Conservation (phyloP, 768 basidiomycete species). For the Cystobasidium tubakii region DNA sequence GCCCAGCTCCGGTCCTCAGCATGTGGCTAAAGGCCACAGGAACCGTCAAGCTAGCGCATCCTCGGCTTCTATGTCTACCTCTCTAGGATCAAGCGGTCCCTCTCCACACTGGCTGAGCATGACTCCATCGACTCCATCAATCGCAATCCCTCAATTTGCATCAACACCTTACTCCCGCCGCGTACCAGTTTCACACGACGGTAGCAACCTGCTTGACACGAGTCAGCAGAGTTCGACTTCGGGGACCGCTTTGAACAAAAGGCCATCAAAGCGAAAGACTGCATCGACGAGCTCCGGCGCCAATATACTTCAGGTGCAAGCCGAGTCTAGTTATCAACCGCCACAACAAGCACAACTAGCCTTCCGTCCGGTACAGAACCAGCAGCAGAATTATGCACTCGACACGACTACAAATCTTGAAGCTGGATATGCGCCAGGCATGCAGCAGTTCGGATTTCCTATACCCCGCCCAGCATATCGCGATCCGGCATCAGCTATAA, state of each 20-base stretch:
- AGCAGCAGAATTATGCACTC: background rate
- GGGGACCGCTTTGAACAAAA: background rate
- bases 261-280: background rate
- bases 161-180: background rate
- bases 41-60: slow-evolving; percentile 5
- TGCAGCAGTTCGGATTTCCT: background rate
- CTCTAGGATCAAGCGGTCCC: background rate
- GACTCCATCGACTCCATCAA: background rate
- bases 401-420: background rate
- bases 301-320: background rate
- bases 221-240: background rate
- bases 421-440: background rate
- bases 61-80: background rate
- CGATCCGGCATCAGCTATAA: background rate
- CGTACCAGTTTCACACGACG: background rate
- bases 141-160: background rate
- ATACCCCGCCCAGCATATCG: background rate
- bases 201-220: background rate
- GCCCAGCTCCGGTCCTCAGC: slow-evolving; percentile 3
- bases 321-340: background rate
- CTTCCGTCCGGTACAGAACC: background rate
- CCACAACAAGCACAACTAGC: background rate
- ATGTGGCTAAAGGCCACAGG: background rate
- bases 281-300: background rate
- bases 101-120: slow-evolving; percentile 11